A percentile compares a stretch with the other conserved stretches of the same genome.
Conservation (phyloP, 768 basidiomycete genomes). For the Lactarius psammicola region DNA sequence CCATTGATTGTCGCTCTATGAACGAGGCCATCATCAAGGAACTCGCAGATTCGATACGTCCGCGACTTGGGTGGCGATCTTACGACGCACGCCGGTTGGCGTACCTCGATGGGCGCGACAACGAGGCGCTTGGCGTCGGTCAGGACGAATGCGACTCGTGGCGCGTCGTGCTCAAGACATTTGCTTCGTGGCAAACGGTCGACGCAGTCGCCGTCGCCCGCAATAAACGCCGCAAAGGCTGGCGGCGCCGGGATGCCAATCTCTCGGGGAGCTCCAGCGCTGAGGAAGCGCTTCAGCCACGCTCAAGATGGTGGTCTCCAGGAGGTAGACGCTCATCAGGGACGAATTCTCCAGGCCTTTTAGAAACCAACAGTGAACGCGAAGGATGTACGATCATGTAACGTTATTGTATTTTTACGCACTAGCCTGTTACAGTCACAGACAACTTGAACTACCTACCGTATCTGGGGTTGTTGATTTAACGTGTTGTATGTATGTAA, state of each 20-base stretch:
- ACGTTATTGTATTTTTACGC: constrained; percentile 29
- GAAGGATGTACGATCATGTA: constrained; percentile 74
- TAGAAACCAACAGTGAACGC: constrained; percentile 42
- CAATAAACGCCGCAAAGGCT: constrained; percentile 59
- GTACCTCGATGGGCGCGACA: constrained; percentile 71
- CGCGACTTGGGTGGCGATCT: constrained; percentile 71
- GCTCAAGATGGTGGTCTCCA: constrained; percentile 53
- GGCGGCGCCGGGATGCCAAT: constrained; percentile 44
- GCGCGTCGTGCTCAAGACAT: constrained; percentile 77
- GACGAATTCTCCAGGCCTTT: constrained; percentile 48
- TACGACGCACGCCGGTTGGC: constrained; percentile 66
- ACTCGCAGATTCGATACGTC: constrained; percentile 54
- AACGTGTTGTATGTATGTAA: constrained; percentile 28
- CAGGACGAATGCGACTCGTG: constrained; percentile 79
- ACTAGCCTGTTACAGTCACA: background rate
- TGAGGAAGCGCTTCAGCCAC: constrained; percentile 31
- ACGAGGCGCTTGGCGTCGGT: constrained; percentile 61
- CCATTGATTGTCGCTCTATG: constrained; percentile 73
- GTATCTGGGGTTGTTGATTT: constrained; percentile 33
- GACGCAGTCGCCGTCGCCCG: constrained; percentile 67
- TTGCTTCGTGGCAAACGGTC: constrained; percentile 84
- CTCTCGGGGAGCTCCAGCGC: constrained; percentile 37
- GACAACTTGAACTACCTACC: constrained; percentile 19
- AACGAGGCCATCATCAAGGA: constrained; percentile 64
- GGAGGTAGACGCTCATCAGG: constrained; percentile 50